phyloP scores from a whole-genome alignment of 257 asterid species.

The Solanum medicagineum region DNA sequence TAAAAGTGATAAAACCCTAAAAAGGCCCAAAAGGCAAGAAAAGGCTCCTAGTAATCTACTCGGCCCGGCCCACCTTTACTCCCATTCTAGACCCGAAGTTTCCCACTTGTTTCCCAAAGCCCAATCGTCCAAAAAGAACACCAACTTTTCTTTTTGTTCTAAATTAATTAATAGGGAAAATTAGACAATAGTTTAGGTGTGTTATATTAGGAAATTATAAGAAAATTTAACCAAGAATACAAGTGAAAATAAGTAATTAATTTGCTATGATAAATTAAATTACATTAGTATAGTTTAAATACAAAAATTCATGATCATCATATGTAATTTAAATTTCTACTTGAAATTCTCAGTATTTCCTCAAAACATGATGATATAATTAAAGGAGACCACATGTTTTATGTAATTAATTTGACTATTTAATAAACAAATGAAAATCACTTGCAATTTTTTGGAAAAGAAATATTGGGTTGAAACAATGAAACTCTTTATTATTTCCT shows the following conservation, averaged over 20 bases:
- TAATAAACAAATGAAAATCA: too few species aligned
- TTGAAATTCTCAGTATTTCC: background rate
- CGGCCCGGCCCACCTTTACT: background rate
- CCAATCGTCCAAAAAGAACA: background rate
- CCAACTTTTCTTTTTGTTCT: background rate
- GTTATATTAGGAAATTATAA: background rate
- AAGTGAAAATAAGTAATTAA: too few species aligned
- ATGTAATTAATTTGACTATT: too few species aligned
- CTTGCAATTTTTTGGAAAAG: too few species aligned
- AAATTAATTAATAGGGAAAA: background rate
- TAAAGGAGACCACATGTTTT: too few species aligned
- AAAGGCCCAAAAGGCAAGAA: background rate
- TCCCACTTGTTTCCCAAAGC: background rate
- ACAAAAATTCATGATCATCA: background rate
- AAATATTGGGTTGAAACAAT: too few species aligned
- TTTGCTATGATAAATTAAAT: too few species aligned
- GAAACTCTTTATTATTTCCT: too few species aligned
- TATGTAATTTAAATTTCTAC: background rate
- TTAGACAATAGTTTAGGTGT: background rate
- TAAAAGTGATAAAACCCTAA: background rate
- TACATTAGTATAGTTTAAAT: too few species aligned
- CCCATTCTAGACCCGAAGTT: background rate
- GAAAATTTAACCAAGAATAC: background rate
- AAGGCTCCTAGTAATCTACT: background rate
- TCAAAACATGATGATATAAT: too few species aligned